A percentile compares a stretch with the other conserved stretches of the same genome.
These are phyloP conservation scores for Bothriochloa decipiens DNA, from an alignment of 176 grass and related monocot species.

Conservation along the genomic window DNA sequence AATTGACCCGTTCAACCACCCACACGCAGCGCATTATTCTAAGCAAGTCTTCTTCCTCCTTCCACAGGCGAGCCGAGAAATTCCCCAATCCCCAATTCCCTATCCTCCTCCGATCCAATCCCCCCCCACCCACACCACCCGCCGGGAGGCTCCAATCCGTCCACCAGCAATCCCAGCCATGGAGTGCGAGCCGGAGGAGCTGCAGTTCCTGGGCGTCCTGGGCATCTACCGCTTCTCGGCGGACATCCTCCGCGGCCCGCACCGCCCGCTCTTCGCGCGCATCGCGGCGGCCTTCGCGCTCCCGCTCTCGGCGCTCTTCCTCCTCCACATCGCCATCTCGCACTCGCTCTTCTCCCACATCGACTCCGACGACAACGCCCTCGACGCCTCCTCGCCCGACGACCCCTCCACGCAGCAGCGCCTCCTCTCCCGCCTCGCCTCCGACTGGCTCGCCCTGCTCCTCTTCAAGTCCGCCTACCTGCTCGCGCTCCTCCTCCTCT, in stretches of 20 bases:
- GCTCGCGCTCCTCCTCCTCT: slow-evolving; percentile 77
- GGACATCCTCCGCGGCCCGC: slow-evolving; percentile 45
- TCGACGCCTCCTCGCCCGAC: slow-evolving; percentile 59
- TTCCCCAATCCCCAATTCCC: neutral
- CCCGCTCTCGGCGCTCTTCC: slow-evolving; percentile 77
- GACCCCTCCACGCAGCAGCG: slow-evolving; percentile 53
- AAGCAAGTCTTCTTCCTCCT: neutral
- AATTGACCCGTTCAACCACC: neutral
- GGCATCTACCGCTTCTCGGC: slow-evolving; percentile 61
- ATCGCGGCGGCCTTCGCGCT: slow-evolving; percentile 74
- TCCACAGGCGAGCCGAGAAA: neutral
- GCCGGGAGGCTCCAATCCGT: too few relatives aligned
- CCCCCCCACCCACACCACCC: too few relatives aligned
- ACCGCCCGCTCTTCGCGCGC: slow-evolving; percentile 70
- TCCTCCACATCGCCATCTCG: slow-evolving; percentile 87
- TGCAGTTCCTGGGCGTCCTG: slow-evolving; percentile 70
- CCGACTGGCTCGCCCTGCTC: slow-evolving; percentile 65
- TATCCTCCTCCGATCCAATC: too few relatives aligned
- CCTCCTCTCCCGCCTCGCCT: slow-evolving; percentile 54
- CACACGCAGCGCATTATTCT: neutral
- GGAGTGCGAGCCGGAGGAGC: slow-evolving; percentile 84
- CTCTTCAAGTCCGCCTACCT: slow-evolving; percentile 89
- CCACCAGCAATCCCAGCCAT: neutral
- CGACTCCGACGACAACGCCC: slow-evolving; percentile 68
- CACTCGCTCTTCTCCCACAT: slow-evolving; percentile 73